These are phyloP conservation scores for Fusarium sulawesiense DNA, from an alignment of 2,329 filamentous ascomycete genomes.

Conservation along the genomic window DNA sequence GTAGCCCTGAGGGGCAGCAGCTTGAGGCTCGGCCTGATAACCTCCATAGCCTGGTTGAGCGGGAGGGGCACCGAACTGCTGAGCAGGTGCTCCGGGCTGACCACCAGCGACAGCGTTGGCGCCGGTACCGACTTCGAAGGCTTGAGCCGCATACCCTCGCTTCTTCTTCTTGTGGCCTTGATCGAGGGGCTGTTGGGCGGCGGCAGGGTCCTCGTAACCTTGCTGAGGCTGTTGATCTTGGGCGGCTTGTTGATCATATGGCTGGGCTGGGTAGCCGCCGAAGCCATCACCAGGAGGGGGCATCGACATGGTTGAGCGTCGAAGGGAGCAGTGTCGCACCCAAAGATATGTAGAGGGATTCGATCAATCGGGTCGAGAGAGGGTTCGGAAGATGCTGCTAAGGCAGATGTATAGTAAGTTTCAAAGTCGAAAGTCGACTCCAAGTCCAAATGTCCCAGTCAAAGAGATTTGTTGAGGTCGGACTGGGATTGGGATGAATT, in stretches of 20 bases:
- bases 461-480: conserved; percentile 26
- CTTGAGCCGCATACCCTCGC: conserved; percentile 91
- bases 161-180: conserved; percentile 81
- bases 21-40: conserved; percentile 65
- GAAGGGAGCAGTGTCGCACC: conserved; percentile 45
- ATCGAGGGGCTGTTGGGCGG: conserved; percentile 46
- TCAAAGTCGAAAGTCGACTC: conserved; percentile 24
- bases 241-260: conserved; percentile 61
- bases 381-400: conserved; percentile 20
- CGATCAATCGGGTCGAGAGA: conserved; percentile 27
- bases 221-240: conserved; percentile 57
- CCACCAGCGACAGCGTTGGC: conserved; percentile 77
- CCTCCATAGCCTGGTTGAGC: conserved; percentile 66
- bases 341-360: conserved; percentile 33
- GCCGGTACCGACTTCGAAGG: conserved; percentile 90
- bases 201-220: conserved; percentile 51
- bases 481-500: conserved; percentile 40
- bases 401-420: conserved; percentile 15
- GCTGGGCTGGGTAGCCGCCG: conserved; percentile 42
- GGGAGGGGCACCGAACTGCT: conserved; percentile 60
- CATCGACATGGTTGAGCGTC: conserved; percentile 63
- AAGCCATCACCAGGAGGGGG: conserved; percentile 65
- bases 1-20: conserved; percentile 53
- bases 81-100: conserved; percentile 53
- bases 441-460: conserved; percentile 41